phyloP scores from a whole-genome alignment of 2,329 filamentous ascomycete genomes.

The Nannizzia gypsea region DNA sequence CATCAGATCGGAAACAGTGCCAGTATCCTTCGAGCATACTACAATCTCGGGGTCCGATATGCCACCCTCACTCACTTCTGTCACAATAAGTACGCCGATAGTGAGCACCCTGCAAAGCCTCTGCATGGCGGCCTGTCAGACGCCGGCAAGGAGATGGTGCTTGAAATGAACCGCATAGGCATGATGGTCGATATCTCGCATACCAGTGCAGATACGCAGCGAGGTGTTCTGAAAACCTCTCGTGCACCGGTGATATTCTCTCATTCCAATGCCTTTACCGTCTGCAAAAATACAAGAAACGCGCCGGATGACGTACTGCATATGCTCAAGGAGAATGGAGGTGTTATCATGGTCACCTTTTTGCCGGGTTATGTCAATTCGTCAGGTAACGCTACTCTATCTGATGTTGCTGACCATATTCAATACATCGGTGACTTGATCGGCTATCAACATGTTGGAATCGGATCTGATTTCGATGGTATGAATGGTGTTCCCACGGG shows the following conservation, averaged over 20 bases:
- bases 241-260: slow-evolving; percentile 77
- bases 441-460: slow-evolving; percentile 75
- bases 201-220: slow-evolving; percentile 67
- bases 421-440: slow-evolving; percentile 69
- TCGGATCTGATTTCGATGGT: slow-evolving; percentile 85
- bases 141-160: slow-evolving; percentile 55
- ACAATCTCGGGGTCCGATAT: slow-evolving; percentile 72
- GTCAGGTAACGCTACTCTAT: slow-evolving; percentile 56
- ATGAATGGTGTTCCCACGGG: slow-evolving; percentile 50
- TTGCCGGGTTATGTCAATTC: slow-evolving; percentile 62
- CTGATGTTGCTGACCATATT: slow-evolving; percentile 69
- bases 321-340: slow-evolving; percentile 59
- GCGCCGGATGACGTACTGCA: slow-evolving; percentile 74
- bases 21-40: slow-evolving; percentile 57
- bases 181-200: slow-evolving; percentile 90
- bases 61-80: slow-evolving; percentile 88
- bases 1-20: slow-evolving; percentile 81
- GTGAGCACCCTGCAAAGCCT: slow-evolving; percentile 46
- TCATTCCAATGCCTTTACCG: slow-evolving; percentile 66
- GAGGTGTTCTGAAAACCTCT: slow-evolving; percentile 63
- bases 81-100: slow-evolving; percentile 80
- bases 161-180: slow-evolving; percentile 87
- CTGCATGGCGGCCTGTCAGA: slow-evolving; percentile 55
- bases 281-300: slow-evolving; percentile 84
- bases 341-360: slow-evolving; percentile 88